Conservation (phyloP, 169 alveolate genomes). For the Theileria sp. region DNA sequence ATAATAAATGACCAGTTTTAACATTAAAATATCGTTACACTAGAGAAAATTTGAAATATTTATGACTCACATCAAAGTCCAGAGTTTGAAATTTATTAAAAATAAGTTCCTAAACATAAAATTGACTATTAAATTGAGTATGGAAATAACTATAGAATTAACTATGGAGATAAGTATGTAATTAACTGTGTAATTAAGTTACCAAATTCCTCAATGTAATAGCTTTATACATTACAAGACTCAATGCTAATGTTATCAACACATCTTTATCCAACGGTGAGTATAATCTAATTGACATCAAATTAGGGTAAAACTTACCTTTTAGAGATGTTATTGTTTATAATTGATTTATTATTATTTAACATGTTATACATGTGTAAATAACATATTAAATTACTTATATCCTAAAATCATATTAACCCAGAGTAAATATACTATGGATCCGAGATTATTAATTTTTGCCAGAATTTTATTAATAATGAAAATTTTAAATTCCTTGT, state of each 20-base stretch:
- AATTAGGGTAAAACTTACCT: neutral
- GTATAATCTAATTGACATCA: neutral
- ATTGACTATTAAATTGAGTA: no score
- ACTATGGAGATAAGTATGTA: no score
- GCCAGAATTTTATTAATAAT: constrained; percentile 26
- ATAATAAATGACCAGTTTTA: constrained; percentile 11
- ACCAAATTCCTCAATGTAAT: constrained; percentile 15
- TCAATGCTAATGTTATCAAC: neutral
- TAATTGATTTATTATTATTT: neutral
- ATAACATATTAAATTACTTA: constrained; percentile 7
- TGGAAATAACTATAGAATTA: no score
- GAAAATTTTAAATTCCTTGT: constrained; percentile 12
- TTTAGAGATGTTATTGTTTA: neutral
- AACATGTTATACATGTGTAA: neutral
- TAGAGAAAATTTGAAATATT: neutral
- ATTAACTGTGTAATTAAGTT: no score
- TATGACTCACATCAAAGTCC: neutral
- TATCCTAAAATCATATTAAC: neutral
- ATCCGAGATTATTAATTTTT: constrained; percentile 47
- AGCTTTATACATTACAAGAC: constrained; percentile 11
- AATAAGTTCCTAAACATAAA: neutral
- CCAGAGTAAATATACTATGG: constrained; percentile 20
- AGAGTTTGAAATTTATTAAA: neutral
- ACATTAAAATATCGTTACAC: constrained; percentile 1
- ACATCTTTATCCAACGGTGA: neutral